These are phyloP conservation scores for Eremothecium cymbalariae DNA, from an alignment of 1,139 yeast genomes.

Conservation along the genomic window DNA sequence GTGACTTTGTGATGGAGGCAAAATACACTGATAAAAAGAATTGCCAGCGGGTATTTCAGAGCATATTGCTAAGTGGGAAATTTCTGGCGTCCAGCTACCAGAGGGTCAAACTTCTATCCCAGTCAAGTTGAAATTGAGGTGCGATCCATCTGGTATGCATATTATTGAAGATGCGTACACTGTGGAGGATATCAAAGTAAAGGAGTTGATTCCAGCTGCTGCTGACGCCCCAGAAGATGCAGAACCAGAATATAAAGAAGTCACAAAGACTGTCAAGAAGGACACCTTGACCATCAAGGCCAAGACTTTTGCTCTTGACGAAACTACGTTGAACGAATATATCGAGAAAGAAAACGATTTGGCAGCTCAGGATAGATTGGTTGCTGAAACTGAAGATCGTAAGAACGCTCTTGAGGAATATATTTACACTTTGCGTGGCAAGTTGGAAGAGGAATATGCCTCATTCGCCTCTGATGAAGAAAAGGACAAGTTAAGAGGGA, in stretches of 20 bases:
- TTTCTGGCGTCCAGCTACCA: constrained; percentile 75
- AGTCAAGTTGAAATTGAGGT: constrained; percentile 88
- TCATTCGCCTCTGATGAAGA: constrained; percentile 86
- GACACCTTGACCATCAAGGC: constrained; percentile 58
- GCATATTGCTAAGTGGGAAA: constrained; percentile 73
- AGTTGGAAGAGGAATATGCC: constrained; percentile 85
- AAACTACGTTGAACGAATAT: constrained; percentile 46
- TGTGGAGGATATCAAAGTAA: constrained; percentile 81
- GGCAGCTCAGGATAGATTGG: constrained; percentile 87
- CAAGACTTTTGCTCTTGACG: constrained; percentile 60
- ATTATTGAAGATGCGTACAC: constrained; percentile 92
- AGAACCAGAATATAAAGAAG: constrained; percentile 84
- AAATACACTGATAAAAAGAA: constrained; percentile 66
- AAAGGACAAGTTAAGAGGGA: constrained; percentile 65
- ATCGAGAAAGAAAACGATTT: constrained; percentile 79
- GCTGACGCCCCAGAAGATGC: constrained; percentile 52
- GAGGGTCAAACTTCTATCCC: constrained; percentile 75
- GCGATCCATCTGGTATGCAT: constrained; percentile 94
- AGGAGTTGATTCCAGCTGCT: constrained; percentile 66
- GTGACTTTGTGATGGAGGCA: constrained; percentile 82
- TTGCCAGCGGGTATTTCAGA: constrained; percentile 63
- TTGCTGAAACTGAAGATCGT: constrained; percentile 97
- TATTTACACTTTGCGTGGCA: constrained; percentile 95
- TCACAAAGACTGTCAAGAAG: constrained; percentile 91
- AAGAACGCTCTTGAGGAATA: constrained; percentile 98